A percentile compares a stretch with the other conserved stretches of the same genome.
These are phyloP conservation scores for Penicillium sp. DNA, from an alignment of 2,329 filamentous ascomycete species.

Conservation along the genomic window DNA sequence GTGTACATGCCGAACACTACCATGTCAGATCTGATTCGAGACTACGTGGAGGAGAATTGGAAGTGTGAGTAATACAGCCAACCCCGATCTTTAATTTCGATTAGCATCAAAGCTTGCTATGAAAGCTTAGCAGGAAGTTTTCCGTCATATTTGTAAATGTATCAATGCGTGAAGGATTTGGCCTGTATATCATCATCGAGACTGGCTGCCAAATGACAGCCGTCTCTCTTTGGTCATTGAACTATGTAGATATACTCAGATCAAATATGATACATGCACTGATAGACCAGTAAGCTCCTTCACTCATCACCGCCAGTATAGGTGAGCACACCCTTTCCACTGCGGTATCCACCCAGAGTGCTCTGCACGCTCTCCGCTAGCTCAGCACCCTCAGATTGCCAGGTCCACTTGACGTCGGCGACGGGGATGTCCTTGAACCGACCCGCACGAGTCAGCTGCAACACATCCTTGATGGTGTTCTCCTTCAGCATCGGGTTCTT, in stretches of 20 bases:
- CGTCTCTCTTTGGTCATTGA: not conserved
- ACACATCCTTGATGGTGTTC: slow-evolving; percentile 78
- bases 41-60: slow-evolving; percentile 62
- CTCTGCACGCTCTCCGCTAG: slow-evolving; percentile 75
- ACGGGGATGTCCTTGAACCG: slow-evolving; percentile 81
- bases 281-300: not conserved
- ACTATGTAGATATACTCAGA: not conserved
- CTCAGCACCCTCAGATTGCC: slow-evolving; percentile 69
- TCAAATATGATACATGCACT: slow-evolving; percentile 16
- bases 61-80: slow-evolving; percentile 26
- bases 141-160: not conserved
- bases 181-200: not conserved
- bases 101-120: not conserved
- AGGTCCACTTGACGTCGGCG: slow-evolving; percentile 79
- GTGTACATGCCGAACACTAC: slow-evolving; percentile 54
- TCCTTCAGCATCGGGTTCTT: slow-evolving; percentile 70
- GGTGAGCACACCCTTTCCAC: slow-evolving; percentile 86
- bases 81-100: not conserved
- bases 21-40: slow-evolving; percentile 58
- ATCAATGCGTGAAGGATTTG: not conserved
- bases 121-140: not conserved
- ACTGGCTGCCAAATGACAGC: not conserved
- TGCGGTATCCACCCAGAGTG: slow-evolving; percentile 78
- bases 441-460: slow-evolving; percentile 70
- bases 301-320: slow-evolving; percentile 56